Conservation (phyloP, 495 filamentous ascomycete genomes). For the Trichoderma gamsii region DNA sequence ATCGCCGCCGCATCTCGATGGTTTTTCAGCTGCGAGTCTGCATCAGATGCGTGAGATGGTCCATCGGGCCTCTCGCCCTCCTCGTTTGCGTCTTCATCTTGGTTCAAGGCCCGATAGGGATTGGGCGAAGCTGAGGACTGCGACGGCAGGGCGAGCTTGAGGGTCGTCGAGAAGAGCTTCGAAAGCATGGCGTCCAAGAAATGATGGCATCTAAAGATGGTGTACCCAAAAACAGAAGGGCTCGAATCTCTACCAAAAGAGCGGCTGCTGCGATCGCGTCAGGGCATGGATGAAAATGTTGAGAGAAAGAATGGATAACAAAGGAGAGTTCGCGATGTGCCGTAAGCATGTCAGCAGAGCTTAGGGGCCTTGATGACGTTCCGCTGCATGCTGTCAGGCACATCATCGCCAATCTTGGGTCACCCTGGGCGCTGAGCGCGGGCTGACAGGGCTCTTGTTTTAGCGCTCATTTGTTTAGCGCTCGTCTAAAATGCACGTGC, state of each 20-base stretch:
- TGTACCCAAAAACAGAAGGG: neutral
- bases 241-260: too few species aligned
- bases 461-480: neutral
- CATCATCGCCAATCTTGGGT: neutral
- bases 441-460: slow-evolving; percentile 3
- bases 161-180: slow-evolving; percentile 6
- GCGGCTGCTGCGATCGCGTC: neutral
- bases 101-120: slow-evolving; percentile 3
- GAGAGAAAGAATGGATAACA: neutral
- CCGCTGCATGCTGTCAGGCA: neutral
- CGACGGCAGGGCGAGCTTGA: slow-evolving; percentile 9
- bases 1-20: slow-evolving; percentile 6
- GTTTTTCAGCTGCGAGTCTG: slow-evolving; percentile 16
- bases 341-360: neutral
- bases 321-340: neutral
- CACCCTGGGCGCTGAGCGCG: neutral
- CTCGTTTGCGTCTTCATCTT: neutral
- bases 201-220: neutral
- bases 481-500: too few species aligned
- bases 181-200: neutral
- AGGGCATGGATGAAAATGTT: neutral
- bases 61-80: neutral
- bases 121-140: neutral
- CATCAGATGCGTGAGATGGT: slow-evolving; percentile 29
- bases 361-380: neutral